A percentile compares a stretch with the other conserved stretches of the same genome.
phyloP scores from a whole-genome alignment of 108 stramenopile genomes.

The Conticribra weissflogii region DNA sequence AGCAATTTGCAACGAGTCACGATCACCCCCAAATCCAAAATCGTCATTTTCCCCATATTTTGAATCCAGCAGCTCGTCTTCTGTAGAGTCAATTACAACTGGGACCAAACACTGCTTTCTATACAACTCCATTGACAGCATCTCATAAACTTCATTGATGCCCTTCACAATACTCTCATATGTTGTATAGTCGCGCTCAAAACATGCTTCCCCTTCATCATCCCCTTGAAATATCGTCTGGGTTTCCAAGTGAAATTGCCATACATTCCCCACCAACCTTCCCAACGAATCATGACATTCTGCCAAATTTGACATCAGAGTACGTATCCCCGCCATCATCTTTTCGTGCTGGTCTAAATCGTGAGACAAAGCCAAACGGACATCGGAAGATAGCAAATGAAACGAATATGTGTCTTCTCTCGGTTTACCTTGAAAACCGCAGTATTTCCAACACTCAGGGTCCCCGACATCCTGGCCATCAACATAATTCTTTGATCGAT shows the following conservation, averaged over 20 bases:
- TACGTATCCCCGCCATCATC: constrained; percentile 65
- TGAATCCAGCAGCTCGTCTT: constrained; percentile 54
- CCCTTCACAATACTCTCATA: constrained; percentile 26
- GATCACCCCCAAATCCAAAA: too few species aligned
- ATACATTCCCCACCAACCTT: constrained; percentile 67
- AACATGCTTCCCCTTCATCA: constrained; percentile 15
- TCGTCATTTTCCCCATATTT: too few species aligned
- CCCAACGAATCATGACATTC: constrained; percentile 72
- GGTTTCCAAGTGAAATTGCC: constrained; percentile 56
- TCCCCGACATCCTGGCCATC: too few species aligned
- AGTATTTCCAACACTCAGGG: constrained; percentile 45
- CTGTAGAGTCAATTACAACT: constrained; percentile 51
- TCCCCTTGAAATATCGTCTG: too few species aligned
- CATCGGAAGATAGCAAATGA: constrained; percentile 43
- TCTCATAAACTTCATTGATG: constrained; percentile 39
- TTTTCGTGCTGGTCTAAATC: constrained; percentile 79
- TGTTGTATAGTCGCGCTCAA: neutral
- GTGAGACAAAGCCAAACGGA: constrained; percentile 58
- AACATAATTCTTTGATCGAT: too few species aligned
- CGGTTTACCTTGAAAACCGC: constrained; percentile 31
- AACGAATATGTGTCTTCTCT: constrained; percentile 6
- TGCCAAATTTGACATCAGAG: constrained; percentile 51
- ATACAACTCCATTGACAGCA: constrained; percentile 68
- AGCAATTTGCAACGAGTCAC: constrained; percentile 16
- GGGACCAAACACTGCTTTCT: constrained; percentile 59